Base-by-base conservation (phyloP, 352 stramenopile genomes). In the Hyaloperonospora arabidopsidis region DNA sequence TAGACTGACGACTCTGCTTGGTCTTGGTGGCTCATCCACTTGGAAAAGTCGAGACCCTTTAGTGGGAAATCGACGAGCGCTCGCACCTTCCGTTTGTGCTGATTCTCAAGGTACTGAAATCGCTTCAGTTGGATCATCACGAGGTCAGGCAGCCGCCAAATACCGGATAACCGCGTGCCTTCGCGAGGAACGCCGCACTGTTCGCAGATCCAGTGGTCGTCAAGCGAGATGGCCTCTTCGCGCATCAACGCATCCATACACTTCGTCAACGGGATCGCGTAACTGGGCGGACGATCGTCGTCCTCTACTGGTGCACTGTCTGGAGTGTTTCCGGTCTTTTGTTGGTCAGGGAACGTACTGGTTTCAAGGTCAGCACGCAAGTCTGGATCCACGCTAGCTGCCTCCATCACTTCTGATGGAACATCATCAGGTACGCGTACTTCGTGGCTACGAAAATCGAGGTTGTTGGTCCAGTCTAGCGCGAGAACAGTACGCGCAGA, bases 51-150 rank as follows among this genome's bases (percentile, higher is more conserved):
- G 4, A 93, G 57, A 3, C 82, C 81, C n/a, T 78, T 68, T 21
- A 92, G 57, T 15, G 84, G 84, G 15, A 92, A 95, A 21, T 90
- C 72, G 12, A 95, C 84, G 35, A 92, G 60, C 6, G 75, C 73
- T 38, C 80, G 77, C 43, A 92, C 74, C 54, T 95, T 95, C 46
- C 91, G 77, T 12, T 84, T 82, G 59, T 87, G 79, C 36, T 87
- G 72, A 43, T 89, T 88, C 54, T 93, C 83, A 14, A 88, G 79
- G 54, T 89, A 93, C 61, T 93, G 79, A 48, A 95, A 95, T 21
- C 84, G 81, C 56, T 95, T 93, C n/a, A 95, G 66, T 52, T 95
- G 84, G 36, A 95, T 73, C 79, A 95, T 92, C 12, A 95, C 77
- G 28, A 95, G 59, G 49, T 92, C 80, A 15, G 84, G 84, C 5